Base-by-base conservation (phyloP, 441 rosid genomes). In the Euphorbia corollata region DNA sequence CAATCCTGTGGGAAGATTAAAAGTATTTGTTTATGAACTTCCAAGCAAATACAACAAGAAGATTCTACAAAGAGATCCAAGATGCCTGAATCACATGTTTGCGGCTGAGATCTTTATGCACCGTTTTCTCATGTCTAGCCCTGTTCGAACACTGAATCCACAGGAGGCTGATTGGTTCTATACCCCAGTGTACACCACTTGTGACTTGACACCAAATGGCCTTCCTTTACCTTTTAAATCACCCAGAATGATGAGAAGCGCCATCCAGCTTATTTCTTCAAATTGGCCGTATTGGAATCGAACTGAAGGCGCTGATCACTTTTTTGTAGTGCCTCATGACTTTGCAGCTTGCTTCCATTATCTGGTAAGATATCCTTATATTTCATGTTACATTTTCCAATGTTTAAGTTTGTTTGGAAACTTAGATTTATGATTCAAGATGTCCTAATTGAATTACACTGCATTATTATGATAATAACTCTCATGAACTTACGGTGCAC, bases 91-190 rank as follows among this genome's bases (percentile, higher is more conserved):
- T 18, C 97, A 93, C 77, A 93, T 93, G 98, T 93, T 93, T 78
- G 98, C 97, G 47, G 96, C 97, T 0, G 97, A 87, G 86, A 87
- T 93, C 60, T 93, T 71, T 61, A 90, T 90, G 97, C 98, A 93
- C 68, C 75, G 95, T 56, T 90, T 90, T 75, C 90, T 93, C 6
- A 74, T 90, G 69, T 86, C 97, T 6, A 93, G 97, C 47, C 81
- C 96, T 23, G 95, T 92, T 64, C 82, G 93, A 51, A 90, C 97
- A 0, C 88, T 79, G 63, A 86, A 90, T 70, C 97, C 97, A 0
- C 82, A 84, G 45, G 95, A 89, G 77, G 97, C 95, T 55, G 97
- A 93, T 78, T 90, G 98, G 98, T 93, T 93, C 71, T 91, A 90
- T 74, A 80, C 91, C 2, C 98, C 91, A 0, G 84, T 93, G 24